Percentiles rank a stretch among this genome's conserved stretches.
Conservation (phyloP, 2,329 filamentous ascomycete genomes). For the Phyllosticta citribraziliensis region DNA sequence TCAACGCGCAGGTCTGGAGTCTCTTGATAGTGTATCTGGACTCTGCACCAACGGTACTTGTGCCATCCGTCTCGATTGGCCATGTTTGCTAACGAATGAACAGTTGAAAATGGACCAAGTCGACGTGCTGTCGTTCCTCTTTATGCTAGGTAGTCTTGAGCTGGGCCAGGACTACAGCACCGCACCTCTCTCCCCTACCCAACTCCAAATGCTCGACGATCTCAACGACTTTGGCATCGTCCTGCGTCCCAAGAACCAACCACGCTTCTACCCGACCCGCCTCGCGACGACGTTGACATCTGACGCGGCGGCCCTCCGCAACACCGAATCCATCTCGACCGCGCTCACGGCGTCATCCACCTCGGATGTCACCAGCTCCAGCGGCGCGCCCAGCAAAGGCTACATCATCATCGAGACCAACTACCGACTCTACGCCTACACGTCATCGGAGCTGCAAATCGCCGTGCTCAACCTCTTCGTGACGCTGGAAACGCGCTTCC, state of each 20-base stretch:
- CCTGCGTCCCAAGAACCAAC: slow-evolving; percentile 45
- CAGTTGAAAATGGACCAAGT: slow-evolving; percentile 70
- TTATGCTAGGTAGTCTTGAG: slow-evolving; percentile 87
- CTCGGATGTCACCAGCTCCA: slow-evolving; percentile 49
- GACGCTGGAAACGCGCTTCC: slow-evolving; percentile 80
- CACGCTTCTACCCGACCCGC: slow-evolving; percentile 75
- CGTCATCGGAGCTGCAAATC: slow-evolving; percentile 85
- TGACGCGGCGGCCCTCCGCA: slow-evolving; percentile 62
- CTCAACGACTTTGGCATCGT: slow-evolving; percentile 89
- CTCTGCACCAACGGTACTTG: slow-evolving; percentile 42
- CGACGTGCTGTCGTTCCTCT: slow-evolving; percentile 91
- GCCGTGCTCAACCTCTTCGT: slow-evolving; percentile 86
- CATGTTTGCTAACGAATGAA: neutral
- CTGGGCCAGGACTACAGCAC: slow-evolving; percentile 88
- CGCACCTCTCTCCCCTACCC: slow-evolving; percentile 67
- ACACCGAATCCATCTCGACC: slow-evolving; percentile 58
- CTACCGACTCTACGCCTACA: slow-evolving; percentile 95
- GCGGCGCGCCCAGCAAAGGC: slow-evolving; percentile 45
- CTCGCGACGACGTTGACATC: slow-evolving; percentile 86
- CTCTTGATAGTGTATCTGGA: slow-evolving; percentile 88
- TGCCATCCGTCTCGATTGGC: neutral
- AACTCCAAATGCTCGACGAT: slow-evolving; percentile 80
- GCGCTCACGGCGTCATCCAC: slow-evolving; percentile 40
- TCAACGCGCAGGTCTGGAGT: slow-evolving; percentile 96
- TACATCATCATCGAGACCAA: slow-evolving; percentile 97